Base-by-base conservation (phyloP, 164 flowering plant species). In the Echeveria elegans region DNA sequence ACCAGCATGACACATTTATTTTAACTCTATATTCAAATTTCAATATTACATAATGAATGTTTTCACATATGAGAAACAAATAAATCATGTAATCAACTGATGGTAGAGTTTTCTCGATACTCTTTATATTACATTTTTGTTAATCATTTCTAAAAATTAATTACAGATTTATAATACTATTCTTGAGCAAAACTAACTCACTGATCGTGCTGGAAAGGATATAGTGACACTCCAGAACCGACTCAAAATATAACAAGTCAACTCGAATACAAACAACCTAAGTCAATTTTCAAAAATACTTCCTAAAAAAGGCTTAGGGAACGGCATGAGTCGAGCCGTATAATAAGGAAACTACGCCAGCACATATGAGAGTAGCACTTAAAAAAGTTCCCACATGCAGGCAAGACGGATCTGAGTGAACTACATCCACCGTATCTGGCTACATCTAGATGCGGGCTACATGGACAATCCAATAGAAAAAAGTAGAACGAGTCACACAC, bases 401-500 rank as follows among this genome's bases (percentile, higher is more conserved):
- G 26, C 28, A 4, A 5, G 24, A 50, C n/a, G 9, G 58, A n/a
- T 50, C 58, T 6, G 58, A 45, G 24, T n/a, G 21, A 50, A 23
- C 24, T 21, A 21, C 28, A 11, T 50, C 29, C 10, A 23, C 58
- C 21, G 5, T 5, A 50, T 24, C 58, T 50, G 24, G 21, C 58
- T 23, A 50, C 58, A 50, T 21, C 26, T 24, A 50, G 24, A 50
- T 50, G 58, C 21, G 58, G 28, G 58, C 58, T 23, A 21, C 58
- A 50, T 45, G 50, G 21, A 50, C 28, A 5, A 50, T 21, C 26
- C 28, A 50, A 50, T 50, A 50, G 11, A 23, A 50, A n/a, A 50
- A 6, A 50, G 26, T 23, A 23, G 11, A n/a, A 50, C 8, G 0
- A 1, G 11, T n/a, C 58, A 50, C 26, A n/a, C 58, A 50, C 83